Conservation (phyloP, 2,329 filamentous ascomycete genomes). For the Penicillium olsonii region DNA sequence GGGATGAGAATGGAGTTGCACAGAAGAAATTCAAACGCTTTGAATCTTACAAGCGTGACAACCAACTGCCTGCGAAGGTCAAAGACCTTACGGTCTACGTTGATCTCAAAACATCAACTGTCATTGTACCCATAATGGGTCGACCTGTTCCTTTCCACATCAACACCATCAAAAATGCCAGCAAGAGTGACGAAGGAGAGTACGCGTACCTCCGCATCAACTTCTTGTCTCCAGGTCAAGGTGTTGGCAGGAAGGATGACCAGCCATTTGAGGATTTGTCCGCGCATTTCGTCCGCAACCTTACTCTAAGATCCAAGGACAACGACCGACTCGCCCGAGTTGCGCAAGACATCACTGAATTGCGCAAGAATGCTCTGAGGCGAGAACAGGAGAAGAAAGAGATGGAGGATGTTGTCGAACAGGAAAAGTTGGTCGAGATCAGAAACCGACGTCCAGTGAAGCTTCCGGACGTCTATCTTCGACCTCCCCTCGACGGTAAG, state of each 20-base stretch:
- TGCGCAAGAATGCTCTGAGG: conserved; percentile 89
- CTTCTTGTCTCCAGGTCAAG: conserved; percentile 93
- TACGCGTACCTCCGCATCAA: conserved; percentile 95
- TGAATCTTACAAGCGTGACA: conserved; percentile 97
- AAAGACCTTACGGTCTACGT: conserved; percentile 87
- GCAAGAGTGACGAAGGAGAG: conserved; percentile 93
- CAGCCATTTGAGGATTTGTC: conserved; percentile 96
- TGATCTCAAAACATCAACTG: conserved; percentile 83
- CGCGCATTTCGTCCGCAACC: conserved; percentile 91
- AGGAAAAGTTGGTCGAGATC: conserved; percentile 95
- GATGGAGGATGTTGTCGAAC: conserved; percentile 97
- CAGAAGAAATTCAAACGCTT: conserved; percentile 99
- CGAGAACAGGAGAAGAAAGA: conserved; percentile 99
- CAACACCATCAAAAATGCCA: conserved; percentile 97
- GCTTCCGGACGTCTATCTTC: conserved; percentile 92
- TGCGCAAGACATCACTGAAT: conserved; percentile 87
- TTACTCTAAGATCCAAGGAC: conserved; percentile 92
- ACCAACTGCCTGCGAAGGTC: conserved; percentile 80
- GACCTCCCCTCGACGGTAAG: conserved; percentile 94
- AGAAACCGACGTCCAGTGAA: conserved; percentile 88
- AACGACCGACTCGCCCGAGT: conserved; percentile 87
- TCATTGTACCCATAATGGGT: conserved; percentile 95
- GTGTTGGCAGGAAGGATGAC: conserved; percentile 94
- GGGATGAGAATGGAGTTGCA: conserved; percentile 82
- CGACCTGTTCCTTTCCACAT: conserved; percentile 98